Evolutionary conservation across 257 asterid genomes (phyloP).

Genomic region (Solanum pennellii): DNA sequence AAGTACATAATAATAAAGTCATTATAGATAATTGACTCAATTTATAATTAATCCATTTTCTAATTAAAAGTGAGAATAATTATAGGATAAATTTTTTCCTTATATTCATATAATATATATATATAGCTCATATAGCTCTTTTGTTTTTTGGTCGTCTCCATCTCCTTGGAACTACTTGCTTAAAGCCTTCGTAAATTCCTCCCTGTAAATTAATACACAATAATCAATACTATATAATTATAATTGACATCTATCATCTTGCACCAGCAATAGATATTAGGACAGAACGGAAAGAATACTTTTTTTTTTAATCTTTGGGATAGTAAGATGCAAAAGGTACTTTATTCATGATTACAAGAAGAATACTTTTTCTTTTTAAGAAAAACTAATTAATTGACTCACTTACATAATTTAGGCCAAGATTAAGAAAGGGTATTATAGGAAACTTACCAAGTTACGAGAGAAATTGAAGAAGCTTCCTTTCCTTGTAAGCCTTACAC

Average conservation of each 20-base stretch:
- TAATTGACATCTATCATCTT: not conserved
- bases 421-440: not conserved
- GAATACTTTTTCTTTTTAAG: not conserved
- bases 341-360: not conserved
- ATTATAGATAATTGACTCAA: not conserved
- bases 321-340: not conserved
- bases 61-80: not conserved
- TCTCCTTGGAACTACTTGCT: slow-evolving; percentile 50
- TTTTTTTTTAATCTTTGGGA: not conserved
- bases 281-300: not conserved
- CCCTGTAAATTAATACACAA: slow-evolving; percentile 13
- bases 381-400: not conserved
- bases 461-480: slow-evolving; percentile 35
- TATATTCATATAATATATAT: no score
- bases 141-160: slow-evolving; percentile 11
- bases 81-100: not conserved
- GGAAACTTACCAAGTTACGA: slow-evolving; percentile 25
- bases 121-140: not conserved
- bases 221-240: not conserved
- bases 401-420: not conserved
- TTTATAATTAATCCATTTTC: not conserved
- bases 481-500: slow-evolving; percentile 16
- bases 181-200: slow-evolving; percentile 44
- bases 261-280: no score
- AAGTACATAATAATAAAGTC: not conserved